phyloP scores from a whole-genome alignment of 352 stramenopile genomes.

The Bremia lactucae region DNA sequence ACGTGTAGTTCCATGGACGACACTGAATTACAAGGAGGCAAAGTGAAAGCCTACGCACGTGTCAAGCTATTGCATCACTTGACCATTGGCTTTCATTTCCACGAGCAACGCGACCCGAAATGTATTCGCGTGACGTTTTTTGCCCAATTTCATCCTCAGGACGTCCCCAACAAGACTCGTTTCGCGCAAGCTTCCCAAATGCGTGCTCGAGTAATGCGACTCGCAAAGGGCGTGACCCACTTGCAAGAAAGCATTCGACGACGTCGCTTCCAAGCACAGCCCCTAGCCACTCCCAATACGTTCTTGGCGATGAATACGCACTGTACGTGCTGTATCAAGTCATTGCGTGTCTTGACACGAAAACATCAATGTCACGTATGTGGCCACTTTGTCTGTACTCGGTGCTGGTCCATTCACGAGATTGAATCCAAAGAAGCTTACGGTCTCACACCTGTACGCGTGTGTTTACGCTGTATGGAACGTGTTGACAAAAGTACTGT shows the following conservation, averaged over 20 bases:
- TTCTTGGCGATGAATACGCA: constrained; percentile 16
- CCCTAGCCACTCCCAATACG: constrained; percentile 9
- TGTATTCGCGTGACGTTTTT: constrained; percentile 31
- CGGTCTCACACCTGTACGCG: constrained; percentile 19
- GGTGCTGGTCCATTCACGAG: constrained; percentile 19
- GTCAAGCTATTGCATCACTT: constrained; percentile 21
- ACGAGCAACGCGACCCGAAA: constrained; percentile 15
- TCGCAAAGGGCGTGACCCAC: constrained; percentile 18
- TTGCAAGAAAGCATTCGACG: constrained; percentile 20
- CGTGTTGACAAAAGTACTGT: constrained; percentile 43
- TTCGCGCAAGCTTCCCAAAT: constrained; percentile 10
- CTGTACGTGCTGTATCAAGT: constrained; percentile 24
- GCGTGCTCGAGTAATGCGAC: constrained; percentile 17
- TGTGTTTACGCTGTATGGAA: constrained; percentile 35
- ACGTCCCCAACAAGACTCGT: not conserved
- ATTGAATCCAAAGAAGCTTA: constrained; percentile 14
- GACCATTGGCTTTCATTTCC: constrained; percentile 20
- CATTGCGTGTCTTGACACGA: constrained; percentile 17
- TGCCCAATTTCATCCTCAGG: constrained; percentile 18
- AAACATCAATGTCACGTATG: constrained; percentile 22
- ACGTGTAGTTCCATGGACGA: constrained; percentile 25
- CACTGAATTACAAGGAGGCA: constrained; percentile 20
- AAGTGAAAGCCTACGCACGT: constrained; percentile 13
- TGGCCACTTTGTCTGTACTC: constrained; percentile 22
- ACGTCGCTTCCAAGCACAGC: constrained; percentile 19